Base-by-base conservation (phyloP, 73 alveolate genomes). In the Stentor roeselii region DNA sequence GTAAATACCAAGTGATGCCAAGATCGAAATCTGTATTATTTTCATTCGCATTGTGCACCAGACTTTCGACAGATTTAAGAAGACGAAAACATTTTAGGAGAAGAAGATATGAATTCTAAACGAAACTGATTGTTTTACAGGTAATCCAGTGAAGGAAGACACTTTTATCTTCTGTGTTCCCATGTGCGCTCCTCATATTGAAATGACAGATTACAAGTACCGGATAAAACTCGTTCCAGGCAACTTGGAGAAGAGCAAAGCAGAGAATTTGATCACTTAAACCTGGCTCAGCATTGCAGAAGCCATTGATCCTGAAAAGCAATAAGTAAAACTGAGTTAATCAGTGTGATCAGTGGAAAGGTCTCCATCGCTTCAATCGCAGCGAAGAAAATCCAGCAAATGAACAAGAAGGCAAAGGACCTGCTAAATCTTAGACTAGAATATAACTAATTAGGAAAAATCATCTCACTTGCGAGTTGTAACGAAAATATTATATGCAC, bases 141-240 rank as follows among this genome's bases (percentile, higher is more conserved):
- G 90, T 11, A 27, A 30, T 75, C 97, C 97, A 36, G 74, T 88
- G 36, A 80, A 75, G 3, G 85, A 75, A 39, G 97, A 92, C 67
- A 50, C 86, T 11, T 1, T 92, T 3, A 75, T 89, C 40, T 76
- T 42, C 59, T 86, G 88, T 36, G 90, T 92, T 35, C 94, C 97
- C 38, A 89, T 92, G 97, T 83, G 90, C 11, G 94, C 95, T 58
- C 97, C 97, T 3, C 89, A 88, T 83, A 35, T 91, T 0, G 82
- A 90, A 14, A 88, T 88, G 39, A 36, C 39, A 27, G 74, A 86
- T 11, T 82, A 84, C 85, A 89, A 86, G 75, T 92, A 92, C 87
- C 88, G 89, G 84, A 93, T 86, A 40, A 92, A 92, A 75, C 50
- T 92, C 42, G 60, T 41, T 3, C 95, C 95, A 3, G 97, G 97